phyloP scores from a whole-genome alignment of 2,329 filamentous ascomycete species.

The Diaporthe sp. region DNA sequence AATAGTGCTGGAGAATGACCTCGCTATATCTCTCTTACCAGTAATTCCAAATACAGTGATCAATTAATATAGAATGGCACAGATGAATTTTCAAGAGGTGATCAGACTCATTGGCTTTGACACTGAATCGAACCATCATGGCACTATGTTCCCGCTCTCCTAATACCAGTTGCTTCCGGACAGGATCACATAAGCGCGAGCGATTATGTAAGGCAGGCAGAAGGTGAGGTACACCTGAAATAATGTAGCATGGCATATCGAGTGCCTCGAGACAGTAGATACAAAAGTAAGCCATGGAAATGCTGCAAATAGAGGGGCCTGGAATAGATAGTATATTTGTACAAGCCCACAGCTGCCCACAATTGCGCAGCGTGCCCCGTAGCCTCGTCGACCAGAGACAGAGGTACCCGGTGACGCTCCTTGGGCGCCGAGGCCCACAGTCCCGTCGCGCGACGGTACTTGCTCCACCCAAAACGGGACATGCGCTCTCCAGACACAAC shows the following conservation, averaged over 20 bases:
- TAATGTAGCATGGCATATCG: background rate
- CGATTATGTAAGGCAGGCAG: slow-evolving; percentile 19
- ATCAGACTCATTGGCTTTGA: background rate
- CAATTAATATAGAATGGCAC: background rate
- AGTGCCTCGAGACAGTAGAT: background rate
- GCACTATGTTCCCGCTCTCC: background rate
- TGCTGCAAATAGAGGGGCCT: background rate
- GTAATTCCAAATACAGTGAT: no score
- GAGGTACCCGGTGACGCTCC: slow-evolving; percentile 30
- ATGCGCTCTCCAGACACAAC: slow-evolving; percentile 60
- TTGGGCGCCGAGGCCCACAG: slow-evolving; percentile 31
- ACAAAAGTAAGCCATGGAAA: background rate
- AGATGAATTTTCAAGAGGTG: background rate
- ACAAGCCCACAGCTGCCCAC: background rate
- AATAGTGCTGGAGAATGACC: background rate
- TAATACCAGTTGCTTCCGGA: background rate
- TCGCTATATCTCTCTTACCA: background rate
- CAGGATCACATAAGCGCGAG: slow-evolving; percentile 9
- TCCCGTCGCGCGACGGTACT: slow-evolving; percentile 36
- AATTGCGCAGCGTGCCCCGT: slow-evolving; percentile 1
- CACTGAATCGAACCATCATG: background rate
- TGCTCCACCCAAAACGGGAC: slow-evolving; percentile 37
- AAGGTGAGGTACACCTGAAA: background rate
- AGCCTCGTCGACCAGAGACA: slow-evolving; percentile 26
- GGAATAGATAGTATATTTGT: background rate